Evolutionary conservation across 2,329 filamentous ascomycete species (phyloP).

Genomic region (Penicillium crustosum): DNA sequence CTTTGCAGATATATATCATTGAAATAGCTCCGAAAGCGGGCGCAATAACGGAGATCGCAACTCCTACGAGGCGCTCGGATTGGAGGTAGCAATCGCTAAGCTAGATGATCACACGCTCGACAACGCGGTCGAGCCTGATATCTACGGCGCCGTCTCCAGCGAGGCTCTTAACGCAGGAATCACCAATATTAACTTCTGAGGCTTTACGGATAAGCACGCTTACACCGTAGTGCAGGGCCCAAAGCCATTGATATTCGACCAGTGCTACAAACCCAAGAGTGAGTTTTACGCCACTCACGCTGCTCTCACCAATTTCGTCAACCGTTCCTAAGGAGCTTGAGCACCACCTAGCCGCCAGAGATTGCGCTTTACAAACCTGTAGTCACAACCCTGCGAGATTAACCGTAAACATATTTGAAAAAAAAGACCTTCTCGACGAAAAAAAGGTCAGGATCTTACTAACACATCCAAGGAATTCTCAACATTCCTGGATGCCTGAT

Average conservation of each 20-base stretch:
- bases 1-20: not conserved
- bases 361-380: not conserved
- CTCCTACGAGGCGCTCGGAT: not conserved
- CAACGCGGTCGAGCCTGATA: not conserved
- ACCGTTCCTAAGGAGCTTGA: not conserved
- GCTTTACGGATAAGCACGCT: constrained; percentile 18
- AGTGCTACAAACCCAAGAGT: constrained; percentile 12
- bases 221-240: constrained; percentile 14
- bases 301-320: constrained; percentile 4
- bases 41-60: not conserved
- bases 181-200: constrained; percentile 14
- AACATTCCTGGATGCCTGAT: too few relatives aligned
- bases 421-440: too few relatives aligned
- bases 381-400: too few relatives aligned
- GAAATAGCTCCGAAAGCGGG: not conserved
- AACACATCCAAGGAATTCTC: too few relatives aligned
- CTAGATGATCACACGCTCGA: not conserved
- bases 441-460: too few relatives aligned
- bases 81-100: not conserved
- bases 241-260: constrained; percentile 19
- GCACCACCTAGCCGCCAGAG: not conserved
- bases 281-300: constrained; percentile 9
- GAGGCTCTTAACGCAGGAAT: constrained; percentile 12
- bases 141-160: not conserved
- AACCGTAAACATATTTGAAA: too few relatives aligned